Evolutionary conservation across 2,329 filamentous ascomycete genomes (phyloP).

Genomic region (Aspergillus fructus): DNA sequence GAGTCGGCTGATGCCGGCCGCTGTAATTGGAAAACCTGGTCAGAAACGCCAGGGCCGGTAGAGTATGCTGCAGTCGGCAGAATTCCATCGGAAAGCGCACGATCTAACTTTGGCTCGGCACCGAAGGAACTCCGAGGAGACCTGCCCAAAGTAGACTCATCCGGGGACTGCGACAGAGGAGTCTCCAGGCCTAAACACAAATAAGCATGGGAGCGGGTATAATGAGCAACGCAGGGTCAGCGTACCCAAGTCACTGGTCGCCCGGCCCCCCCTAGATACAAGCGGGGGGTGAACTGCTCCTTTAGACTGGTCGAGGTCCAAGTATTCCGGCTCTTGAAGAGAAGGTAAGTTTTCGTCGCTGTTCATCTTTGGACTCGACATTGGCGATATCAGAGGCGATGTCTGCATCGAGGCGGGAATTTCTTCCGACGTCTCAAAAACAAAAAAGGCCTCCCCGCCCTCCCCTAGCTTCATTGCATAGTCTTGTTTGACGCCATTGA

Average conservation of each 20-base stretch:
- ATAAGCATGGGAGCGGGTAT: slow-evolving; percentile 7
- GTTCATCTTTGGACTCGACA: slow-evolving; percentile 66
- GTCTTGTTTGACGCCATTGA: slow-evolving; percentile 88
- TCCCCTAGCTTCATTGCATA: slow-evolving; percentile 99
- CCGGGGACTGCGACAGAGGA: slow-evolving; percentile 42
- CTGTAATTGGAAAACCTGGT: slow-evolving; percentile 10
- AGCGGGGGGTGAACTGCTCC: slow-evolving; percentile 27
- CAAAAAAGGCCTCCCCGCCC: slow-evolving; percentile 96
- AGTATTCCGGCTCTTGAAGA: slow-evolving; percentile 51
- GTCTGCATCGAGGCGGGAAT: slow-evolving; percentile 95
- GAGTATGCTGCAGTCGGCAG: slow-evolving; percentile 44
- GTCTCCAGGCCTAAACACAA: slow-evolving; percentile 36
- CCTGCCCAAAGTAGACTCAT: slow-evolving; percentile 27
- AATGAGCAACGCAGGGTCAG: background rate
- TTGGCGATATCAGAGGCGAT: slow-evolving; percentile 87
- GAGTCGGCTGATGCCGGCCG: slow-evolving; percentile 5
- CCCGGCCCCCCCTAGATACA: slow-evolving; percentile 33
- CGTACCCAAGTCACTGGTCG: slow-evolving; percentile 49
- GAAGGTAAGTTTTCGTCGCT: slow-evolving; percentile 33
- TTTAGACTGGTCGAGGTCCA: slow-evolving; percentile 44
- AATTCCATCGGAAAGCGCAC: slow-evolving; percentile 56
- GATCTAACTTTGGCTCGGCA: slow-evolving; percentile 44
- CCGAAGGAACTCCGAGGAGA: slow-evolving; percentile 30
- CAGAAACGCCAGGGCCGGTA: slow-evolving; percentile 16
- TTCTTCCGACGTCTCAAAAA: slow-evolving; percentile 89